Base-by-base conservation (phyloP, 2,329 filamentous ascomycete species). In the Talaromyces albobiverticillius region DNA sequence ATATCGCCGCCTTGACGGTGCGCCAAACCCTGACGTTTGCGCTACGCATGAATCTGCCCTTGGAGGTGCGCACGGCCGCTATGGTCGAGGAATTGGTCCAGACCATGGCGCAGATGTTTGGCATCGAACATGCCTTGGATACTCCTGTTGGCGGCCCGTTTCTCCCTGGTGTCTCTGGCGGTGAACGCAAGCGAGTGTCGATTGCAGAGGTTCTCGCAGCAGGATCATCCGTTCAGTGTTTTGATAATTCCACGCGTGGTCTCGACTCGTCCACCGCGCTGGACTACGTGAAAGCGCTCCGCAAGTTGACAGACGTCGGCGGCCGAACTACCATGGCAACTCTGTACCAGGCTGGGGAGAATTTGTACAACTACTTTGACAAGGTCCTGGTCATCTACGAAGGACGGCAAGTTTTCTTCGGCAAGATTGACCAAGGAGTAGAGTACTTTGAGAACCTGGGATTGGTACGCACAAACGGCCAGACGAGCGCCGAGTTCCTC, bases 21-120 rank as follows among this genome's bases (percentile, higher is more conserved):
- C 85, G 87, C 1, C 80, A 89, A 54, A 91, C 88, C 0, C 78
- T 92, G 14, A 80, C 83, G 54, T 91, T 91, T 61, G 88, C 88
- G 0, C 77, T 87, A 1, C 79, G 83, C 31, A 84, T 67, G 48
- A 70, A 70, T 18, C 42, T 68, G 1, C 68, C 68, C 1, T 55
- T 59, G 6, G 57, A 60, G 13, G 46, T 64, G 3, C 3, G 26
- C 3, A 59, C 62, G 18, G 64, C 63, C 20, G 60, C 63, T 1
- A 73, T 67, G 53, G 63, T 71, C 1, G 56, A 64, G 20, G 56
- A 65, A 5, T 64, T 65, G 31, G 60, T 34, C 61, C 70, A 55
- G 61, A 67, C 55, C 50, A 77, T 68, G 58, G 67, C 62, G 41
- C 52, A 58, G 2, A 66, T 64, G 0, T 53, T 71, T 25, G 67